Base-by-base conservation (phyloP, 1,284 basidiomycete species). In the Singerocomus rubriflavus region DNA sequence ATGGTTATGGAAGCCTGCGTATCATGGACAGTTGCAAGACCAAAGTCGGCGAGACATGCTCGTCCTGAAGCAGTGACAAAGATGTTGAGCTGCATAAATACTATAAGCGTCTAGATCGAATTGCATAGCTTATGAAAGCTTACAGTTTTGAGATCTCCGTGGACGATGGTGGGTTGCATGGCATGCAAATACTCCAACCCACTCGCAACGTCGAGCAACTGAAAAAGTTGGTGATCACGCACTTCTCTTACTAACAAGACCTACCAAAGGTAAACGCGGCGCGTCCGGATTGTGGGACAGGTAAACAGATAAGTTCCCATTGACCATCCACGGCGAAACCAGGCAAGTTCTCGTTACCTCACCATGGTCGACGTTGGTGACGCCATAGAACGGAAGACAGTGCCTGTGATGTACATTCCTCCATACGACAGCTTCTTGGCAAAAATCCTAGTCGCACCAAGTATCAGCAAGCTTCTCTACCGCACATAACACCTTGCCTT, bases 61-160 rank as follows among this genome's bases (percentile, higher is more conserved):
- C 62, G 55, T 29, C 46, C 55, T 1, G 58, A 63, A 13, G 49
- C 34, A 10, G 63, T 49, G 37, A 68, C 27, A 6, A 68, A 63
- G 26, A 68, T 53, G 37, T 68, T 64, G 1, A 62, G 17, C 58
- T 60, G 29, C 14, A 16, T 6, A 2, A n/a, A 29, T 17, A 7
- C 1, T 1, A 9, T 65, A 10, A 59, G 32, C 12, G 8, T 37
- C 39, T 41, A 21, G 7, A 4, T 29, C 13, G 1, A n/a, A 21
- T 21, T 5, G 36, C 14, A n/a, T 13, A 27, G 5, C 26, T n/a
- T n/a, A 8, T 2, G 6, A 13, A 32, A 12, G 40, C 71, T 52
- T 52, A 76, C 75, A 27, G 69, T 68, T 59, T 75, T 76, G 29
- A 76, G 54, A 52, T 76, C 74, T 25, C 74, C 74, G 26, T 76